phyloP scores from a whole-genome alignment of 805 yeast species.

The Wickerhamomyces tratensis region DNA sequence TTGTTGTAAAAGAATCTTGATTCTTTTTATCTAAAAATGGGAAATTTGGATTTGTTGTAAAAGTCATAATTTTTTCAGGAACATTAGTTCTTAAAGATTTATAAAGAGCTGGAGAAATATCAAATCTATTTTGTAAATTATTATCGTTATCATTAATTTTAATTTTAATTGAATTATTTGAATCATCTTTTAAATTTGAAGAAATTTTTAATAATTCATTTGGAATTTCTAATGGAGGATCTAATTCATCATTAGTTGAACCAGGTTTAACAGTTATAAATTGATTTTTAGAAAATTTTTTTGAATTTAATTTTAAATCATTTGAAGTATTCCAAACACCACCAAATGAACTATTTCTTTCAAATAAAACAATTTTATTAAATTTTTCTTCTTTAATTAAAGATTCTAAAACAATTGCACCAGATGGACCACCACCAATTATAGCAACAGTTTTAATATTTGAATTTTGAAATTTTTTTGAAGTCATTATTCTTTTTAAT shows the following conservation, averaged over 20 bases:
- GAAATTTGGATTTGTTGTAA: not conserved
- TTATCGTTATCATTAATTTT: not conserved
- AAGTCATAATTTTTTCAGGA: constrained; percentile 2
- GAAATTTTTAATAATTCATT: not conserved
- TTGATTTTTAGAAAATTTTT: no score
- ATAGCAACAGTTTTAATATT: constrained; percentile 25
- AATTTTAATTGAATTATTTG: no score
- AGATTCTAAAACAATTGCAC: constrained; percentile 31
- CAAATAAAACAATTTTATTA: constrained; percentile 27
- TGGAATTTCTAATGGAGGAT: not conserved
- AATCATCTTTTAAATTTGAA: no score
- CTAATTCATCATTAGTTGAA: not conserved
- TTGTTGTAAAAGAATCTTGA: not conserved
- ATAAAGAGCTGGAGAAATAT: constrained; percentile 1
- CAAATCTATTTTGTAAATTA: not conserved
- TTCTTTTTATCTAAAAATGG: not conserved
- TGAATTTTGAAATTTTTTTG: no score
- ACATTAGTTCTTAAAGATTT: constrained; percentile 3
- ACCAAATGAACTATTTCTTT: constrained; percentile 29
- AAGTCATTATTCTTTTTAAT: no score
- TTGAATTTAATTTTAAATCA: not conserved
- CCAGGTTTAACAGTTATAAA: not conserved
- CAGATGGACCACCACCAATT: constrained; percentile 45
- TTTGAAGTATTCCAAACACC: constrained; percentile 28
- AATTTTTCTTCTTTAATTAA: constrained; percentile 25